A percentile compares a stretch with the other conserved stretches of the same genome.
These are phyloP conservation scores for Kurtzmaniella quercitrusa DNA, from an alignment of 1,139 yeast genomes.

Conservation along the genomic window DNA sequence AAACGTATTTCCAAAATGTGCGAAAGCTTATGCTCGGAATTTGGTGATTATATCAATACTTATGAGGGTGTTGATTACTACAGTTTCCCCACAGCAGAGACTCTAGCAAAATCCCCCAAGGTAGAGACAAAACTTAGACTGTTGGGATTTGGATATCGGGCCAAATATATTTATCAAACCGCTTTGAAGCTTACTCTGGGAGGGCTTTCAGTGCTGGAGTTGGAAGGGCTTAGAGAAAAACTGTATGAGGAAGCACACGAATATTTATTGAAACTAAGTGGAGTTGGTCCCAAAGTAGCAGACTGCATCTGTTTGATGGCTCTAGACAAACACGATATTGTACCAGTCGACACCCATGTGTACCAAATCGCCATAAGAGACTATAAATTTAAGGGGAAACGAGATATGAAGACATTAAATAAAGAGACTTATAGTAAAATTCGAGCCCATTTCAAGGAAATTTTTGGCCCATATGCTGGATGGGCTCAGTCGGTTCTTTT, in stretches of 20 bases:
- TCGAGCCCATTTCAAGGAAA: conserved; percentile 52
- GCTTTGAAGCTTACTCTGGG: conserved; percentile 40
- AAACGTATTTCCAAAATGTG: conserved; percentile 94
- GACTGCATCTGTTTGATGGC: conserved; percentile 91
- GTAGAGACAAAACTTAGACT: conserved; percentile 46
- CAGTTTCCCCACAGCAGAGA: conserved; percentile 69
- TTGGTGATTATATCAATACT: conserved; percentile 59
- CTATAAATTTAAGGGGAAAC: conserved; percentile 55
- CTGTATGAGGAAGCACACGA: conserved; percentile 59
- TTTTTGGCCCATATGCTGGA: conserved; percentile 93
- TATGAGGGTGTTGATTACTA: conserved; percentile 57
- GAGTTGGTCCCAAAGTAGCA: conserved; percentile 98
- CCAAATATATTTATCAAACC: conserved; percentile 79
- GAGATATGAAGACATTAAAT: conserved; percentile 46
- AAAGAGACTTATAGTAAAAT: conserved; percentile 61
- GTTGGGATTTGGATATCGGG: conserved; percentile 88
- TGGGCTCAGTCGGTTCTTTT: conserved; percentile 96
- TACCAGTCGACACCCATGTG: conserved; percentile 97
- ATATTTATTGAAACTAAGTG: conserved; percentile 63
- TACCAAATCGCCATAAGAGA: conserved; percentile 85
- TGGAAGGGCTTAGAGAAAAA: conserved; percentile 34
- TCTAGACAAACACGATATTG: conserved; percentile 78
- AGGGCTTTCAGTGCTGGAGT: conserved; percentile 17
- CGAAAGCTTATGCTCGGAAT: conserved; percentile 66
- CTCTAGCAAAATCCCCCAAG: conserved; percentile 29